Evolutionary conservation across 257 asterid species (phyloP).

Genomic region (Nemophila menziesii): DNA sequence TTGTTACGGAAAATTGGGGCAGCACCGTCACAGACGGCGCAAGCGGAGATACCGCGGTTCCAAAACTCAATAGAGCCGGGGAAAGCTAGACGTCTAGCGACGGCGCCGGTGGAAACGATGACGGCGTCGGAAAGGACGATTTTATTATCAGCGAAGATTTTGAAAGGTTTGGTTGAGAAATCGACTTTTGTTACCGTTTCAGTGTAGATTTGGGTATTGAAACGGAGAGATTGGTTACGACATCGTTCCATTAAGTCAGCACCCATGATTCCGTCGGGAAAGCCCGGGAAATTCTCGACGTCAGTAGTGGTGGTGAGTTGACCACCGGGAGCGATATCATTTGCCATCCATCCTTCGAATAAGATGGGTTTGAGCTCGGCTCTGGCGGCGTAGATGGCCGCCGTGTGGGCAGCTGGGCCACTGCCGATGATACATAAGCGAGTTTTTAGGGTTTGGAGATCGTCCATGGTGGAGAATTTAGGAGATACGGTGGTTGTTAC

Average conservation of each 20-base stretch:
- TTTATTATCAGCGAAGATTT: conserved; percentile 37
- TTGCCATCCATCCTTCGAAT: conserved; percentile 97
- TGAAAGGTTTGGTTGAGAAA: conserved; percentile 47
- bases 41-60: conserved; percentile 92
- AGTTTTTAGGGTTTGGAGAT: conserved; percentile 32
- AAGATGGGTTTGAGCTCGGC: conserved; percentile 88
- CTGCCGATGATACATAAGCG: conserved; percentile 85
- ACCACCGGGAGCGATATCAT: conserved; percentile 95
- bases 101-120: conserved; percentile 79
- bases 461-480: conserved; percentile 42
- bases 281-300: conserved; percentile 92
- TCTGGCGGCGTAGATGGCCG: conserved; percentile 88
- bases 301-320: conserved; percentile 93
- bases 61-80: conserved; percentile 66
- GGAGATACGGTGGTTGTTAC: conserved; percentile 14
- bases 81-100: conserved; percentile 59
- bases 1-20: conserved; percentile 82
- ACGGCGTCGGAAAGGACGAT: conserved; percentile 73
- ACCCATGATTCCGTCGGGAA: conserved; percentile 74
- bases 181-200: conserved; percentile 71
- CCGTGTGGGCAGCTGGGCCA: conserved; percentile 99
- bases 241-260: conserved; percentile 56
- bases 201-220: conserved; percentile 59
- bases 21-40: conserved; percentile 95
- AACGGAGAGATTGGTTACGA: conserved; percentile 54